Base-by-base conservation (phyloP, 352 stramenopile species). In the Phytophthora rubi region DNA sequence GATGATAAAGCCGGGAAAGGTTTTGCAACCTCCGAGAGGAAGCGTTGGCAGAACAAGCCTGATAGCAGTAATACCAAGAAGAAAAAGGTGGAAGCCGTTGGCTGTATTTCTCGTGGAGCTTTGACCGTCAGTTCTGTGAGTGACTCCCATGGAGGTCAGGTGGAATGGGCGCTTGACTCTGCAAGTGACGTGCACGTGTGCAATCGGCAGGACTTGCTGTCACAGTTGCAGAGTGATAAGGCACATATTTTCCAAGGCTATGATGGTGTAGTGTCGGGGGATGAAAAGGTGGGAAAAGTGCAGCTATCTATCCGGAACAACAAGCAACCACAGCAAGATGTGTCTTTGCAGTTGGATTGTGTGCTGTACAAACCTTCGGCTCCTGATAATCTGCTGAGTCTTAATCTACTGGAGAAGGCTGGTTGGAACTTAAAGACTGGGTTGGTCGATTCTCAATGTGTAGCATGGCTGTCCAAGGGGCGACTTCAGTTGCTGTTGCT, bases 331-430 rank as follows among this genome's bases (percentile, higher is more conserved):
- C 51, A 66, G n/a, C 26, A 58, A 45, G 42, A 62, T 26, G 13
- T 66, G 10, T 18, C 21, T 8, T 53, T 68, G 18, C 26, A 28
- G 12, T 61, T 68, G 1, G 47, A 45, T 4, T 52, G 4, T 26
- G 53, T 73, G 0, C 7, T 73, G 33, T 53, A n/a, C 9, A 56
- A 47, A 16, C 26, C 53, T 42, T 51, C 28, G 2, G 59, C 45
- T 5, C 59, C 66, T 6, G 53, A 69, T 18, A 73, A 73, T 47
- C 18, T 69, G 9, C 9, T 73, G 0, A 69, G 59, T 12, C 18
- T 61, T 1, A 35, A 60, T 18, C 1, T 21, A 1, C 13, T 69
- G 42, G 53, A 73, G 28, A 64, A 37, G 3, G 26, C 10, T 2
- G 65, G 45, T 2, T 73, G 59, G 53, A 42, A 55, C 4, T 4